Conservation (phyloP, 805 yeast species). For the Lipomyces mesembrius region DNA sequence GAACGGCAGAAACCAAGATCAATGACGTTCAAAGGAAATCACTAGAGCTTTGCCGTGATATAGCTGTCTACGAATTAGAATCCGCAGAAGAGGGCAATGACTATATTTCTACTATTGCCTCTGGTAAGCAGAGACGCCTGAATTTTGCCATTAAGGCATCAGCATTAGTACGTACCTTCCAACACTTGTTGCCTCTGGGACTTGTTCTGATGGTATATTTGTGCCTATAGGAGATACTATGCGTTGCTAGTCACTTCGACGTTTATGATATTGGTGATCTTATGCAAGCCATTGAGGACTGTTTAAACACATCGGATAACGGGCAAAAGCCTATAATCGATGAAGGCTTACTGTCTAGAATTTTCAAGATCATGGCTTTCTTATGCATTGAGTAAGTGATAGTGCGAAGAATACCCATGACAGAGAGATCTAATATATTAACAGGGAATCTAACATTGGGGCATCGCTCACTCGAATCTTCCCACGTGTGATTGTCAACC, state of each 20-base stretch:
- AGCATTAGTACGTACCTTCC: constrained; percentile 46
- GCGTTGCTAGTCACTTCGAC: constrained; percentile 58
- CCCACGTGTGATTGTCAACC: constrained; percentile 51
- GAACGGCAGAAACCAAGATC: background rate
- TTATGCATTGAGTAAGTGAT: constrained; percentile 46
- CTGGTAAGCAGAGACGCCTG: constrained; percentile 53
- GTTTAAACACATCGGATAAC: constrained; percentile 47
- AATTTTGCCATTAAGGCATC: constrained; percentile 61
- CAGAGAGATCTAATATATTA: constrained; percentile 37
- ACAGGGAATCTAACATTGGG: constrained; percentile 42
- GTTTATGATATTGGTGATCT: constrained; percentile 53
- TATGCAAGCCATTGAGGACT: constrained; percentile 53
- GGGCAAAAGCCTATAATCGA: constrained; percentile 60
- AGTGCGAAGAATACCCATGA: background rate
- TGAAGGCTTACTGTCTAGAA: constrained; percentile 55
- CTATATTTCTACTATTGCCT: constrained; percentile 56
- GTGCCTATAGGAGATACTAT: constrained; percentile 56
- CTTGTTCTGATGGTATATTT: background rate
- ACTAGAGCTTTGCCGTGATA: constrained; percentile 34
- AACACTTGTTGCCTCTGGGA: background rate
- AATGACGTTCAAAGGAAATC: constrained; percentile 5
- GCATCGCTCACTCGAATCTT: constrained; percentile 46
- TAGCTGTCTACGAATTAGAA: constrained; percentile 50
- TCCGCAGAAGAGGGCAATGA: constrained; percentile 62
- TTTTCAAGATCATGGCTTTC: constrained; percentile 61